These are phyloP conservation scores for Neopestalotiopsis rosae DNA, from an alignment of 2,329 filamentous ascomycete species.

Conservation along the genomic window DNA sequence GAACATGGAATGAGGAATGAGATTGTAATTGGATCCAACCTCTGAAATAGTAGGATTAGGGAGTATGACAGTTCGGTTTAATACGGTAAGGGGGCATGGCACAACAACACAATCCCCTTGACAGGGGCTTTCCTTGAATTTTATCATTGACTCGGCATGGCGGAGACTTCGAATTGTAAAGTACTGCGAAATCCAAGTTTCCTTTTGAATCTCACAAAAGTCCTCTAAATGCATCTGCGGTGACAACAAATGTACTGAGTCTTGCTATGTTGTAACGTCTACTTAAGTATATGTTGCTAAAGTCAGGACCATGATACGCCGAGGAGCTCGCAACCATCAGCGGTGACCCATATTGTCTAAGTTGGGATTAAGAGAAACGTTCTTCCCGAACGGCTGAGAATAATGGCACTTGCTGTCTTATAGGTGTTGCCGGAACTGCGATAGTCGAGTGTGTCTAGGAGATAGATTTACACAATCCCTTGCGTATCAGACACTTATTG, in stretches of 20 bases:
- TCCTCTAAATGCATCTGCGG: background rate
- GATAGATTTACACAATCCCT: too few species aligned
- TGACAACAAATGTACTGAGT: background rate
- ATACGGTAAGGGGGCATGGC: background rate
- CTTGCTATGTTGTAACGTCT: background rate
- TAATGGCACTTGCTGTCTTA: too few species aligned
- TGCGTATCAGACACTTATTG: too few species aligned
- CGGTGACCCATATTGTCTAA: too few species aligned
- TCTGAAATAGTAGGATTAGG: background rate
- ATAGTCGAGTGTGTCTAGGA: too few species aligned
- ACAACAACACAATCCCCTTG: background rate
- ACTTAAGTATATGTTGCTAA: background rate
- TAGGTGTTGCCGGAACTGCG: too few species aligned
- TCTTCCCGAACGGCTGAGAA: too few species aligned
- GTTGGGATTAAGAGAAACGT: too few species aligned
- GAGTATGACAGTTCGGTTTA: background rate
- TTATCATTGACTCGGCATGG: conserved; percentile 6
- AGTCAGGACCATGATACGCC: background rate
- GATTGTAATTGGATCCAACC: conserved; percentile 9
- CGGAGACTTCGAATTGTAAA: background rate
- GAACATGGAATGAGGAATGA: background rate
- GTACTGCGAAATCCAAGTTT: background rate
- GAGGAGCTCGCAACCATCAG: background rate
- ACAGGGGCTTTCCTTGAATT: conserved; percentile 7
- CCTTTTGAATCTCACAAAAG: background rate